Percentiles rank a stretch among this genome's conserved stretches.
phyloP scores from a whole-genome alignment of 176 grass and related monocot genomes.

The Melocanna baccifera region DNA sequence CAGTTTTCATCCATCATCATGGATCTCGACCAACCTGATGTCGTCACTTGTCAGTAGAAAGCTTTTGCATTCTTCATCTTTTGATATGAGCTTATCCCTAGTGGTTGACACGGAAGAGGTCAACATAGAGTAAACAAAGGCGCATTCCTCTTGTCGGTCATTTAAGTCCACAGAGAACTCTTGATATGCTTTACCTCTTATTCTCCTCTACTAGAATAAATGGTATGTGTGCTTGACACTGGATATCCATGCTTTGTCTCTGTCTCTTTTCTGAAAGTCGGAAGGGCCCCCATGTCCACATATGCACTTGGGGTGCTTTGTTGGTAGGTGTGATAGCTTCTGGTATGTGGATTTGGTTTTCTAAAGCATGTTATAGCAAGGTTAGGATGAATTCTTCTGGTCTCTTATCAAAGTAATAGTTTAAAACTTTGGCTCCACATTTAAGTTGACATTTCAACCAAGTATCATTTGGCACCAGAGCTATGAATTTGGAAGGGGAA shows the following conservation, averaged over 20 bases:
- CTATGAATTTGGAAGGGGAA: not conserved
- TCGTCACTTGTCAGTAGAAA: conserved; percentile 23
- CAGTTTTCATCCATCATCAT: conserved; percentile 9
- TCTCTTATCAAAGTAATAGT: conserved; percentile 1
- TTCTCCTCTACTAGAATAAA: conserved; percentile 23
- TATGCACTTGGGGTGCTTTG: not conserved
- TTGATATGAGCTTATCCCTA: not conserved
- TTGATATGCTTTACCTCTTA: conserved; percentile 15
- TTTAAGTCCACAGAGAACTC: conserved; percentile 5
- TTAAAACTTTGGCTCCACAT: not conserved
- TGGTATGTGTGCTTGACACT: conserved; percentile 5
- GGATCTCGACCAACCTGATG: conserved; percentile 18
- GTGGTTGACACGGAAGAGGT: conserved; percentile 35
- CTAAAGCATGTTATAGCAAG: not conserved
- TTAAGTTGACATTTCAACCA: not conserved
- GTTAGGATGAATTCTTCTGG: not conserved
- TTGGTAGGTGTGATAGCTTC: not conserved
- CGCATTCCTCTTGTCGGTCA: not conserved
- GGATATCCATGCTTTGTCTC: conserved; percentile 15
- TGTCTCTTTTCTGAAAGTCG: conserved; percentile 12
- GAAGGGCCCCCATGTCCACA: not conserved
- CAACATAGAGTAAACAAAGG: conserved; percentile 23
- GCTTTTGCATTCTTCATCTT: conserved; percentile 11
- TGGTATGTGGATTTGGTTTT: not conserved
- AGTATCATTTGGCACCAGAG: conserved; percentile 7